Evolutionary conservation across 169 alveolate genomes (phyloP).

Genomic region (Plasmodium gonderi): DNA sequence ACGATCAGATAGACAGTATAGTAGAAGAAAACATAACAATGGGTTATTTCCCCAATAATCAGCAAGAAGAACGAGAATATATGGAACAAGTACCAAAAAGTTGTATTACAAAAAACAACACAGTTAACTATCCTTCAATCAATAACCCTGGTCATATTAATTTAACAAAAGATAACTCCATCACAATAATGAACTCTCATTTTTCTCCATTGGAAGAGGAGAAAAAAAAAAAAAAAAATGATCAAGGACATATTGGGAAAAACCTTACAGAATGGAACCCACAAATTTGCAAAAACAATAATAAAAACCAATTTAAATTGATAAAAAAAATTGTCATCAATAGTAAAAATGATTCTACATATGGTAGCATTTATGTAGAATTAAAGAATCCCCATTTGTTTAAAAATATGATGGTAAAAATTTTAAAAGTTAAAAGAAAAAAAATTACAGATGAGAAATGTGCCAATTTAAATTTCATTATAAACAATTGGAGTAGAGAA

Average conservation of each 20-base stretch:
- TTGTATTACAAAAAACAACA: too few species aligned
- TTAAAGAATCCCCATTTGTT: conserved; percentile 21
- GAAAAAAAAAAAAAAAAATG: not conserved
- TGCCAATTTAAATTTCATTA: conserved; percentile 9
- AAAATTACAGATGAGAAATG: not conserved
- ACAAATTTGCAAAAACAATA: not conserved
- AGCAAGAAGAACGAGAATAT: too few species aligned
- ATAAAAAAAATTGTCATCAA: conserved; percentile 29
- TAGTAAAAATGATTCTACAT: conserved; percentile 8
- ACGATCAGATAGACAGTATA: not conserved
- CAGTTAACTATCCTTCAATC: too few species aligned
- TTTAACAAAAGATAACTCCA: not conserved
- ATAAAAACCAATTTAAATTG: not conserved
- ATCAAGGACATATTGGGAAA: not conserved
- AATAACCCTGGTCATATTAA: not conserved
- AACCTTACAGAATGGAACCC: not conserved
- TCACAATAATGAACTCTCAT: too few species aligned
- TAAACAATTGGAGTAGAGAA: conserved; percentile 4
- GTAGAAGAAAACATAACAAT: not conserved
- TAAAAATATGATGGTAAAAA: conserved; percentile 27
- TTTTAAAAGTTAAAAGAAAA: conserved; percentile 27
- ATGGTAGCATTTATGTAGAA: conserved; percentile 54
- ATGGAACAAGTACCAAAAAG: too few species aligned
- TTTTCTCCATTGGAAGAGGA: too few species aligned
- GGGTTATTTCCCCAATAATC: too few species aligned